Percentiles rank a stretch among this genome's conserved stretches.
Conservation (phyloP, 495 filamentous ascomycete species). For the Podospora didyma region DNA sequence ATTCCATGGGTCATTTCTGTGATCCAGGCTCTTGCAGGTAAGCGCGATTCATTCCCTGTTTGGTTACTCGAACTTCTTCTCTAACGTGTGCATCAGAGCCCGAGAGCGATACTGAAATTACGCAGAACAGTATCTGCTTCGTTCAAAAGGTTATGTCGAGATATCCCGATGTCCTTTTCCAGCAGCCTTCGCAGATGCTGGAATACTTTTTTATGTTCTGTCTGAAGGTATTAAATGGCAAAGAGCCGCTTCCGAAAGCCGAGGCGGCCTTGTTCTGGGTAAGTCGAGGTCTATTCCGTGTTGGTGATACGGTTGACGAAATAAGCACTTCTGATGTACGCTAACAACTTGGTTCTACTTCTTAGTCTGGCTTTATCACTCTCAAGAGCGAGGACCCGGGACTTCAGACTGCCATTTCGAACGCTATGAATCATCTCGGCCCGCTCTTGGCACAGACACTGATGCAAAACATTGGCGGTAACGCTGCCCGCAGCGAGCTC, state of each 20-base stretch:
- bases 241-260: constrained; percentile 75
- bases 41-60: constrained; percentile 15
- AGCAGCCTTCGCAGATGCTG: constrained; percentile 46
- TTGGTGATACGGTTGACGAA: too few species aligned
- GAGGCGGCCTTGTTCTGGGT: constrained; percentile 82
- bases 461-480: constrained; percentile 67
- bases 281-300: too few species aligned
- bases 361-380: constrained; percentile 44
- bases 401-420: constrained; percentile 45
- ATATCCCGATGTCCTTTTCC: constrained; percentile 56
- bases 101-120: constrained; percentile 71
- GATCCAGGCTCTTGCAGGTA: constrained; percentile 59
- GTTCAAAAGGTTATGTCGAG: constrained; percentile 61
- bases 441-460: constrained; percentile 57
- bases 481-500: constrained; percentile 71
- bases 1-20: constrained; percentile 63
- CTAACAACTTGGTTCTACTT: neutral
- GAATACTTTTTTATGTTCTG: constrained; percentile 74
- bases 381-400: constrained; percentile 35
- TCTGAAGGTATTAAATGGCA: constrained; percentile 64
- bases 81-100: constrained; percentile 37
- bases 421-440: constrained; percentile 54
- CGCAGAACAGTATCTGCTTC: constrained; percentile 72
- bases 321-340: too few species aligned
- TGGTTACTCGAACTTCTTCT: neutral